Conservation (phyloP, 768 basidiomycete genomes). For the Agaricus blazei region DNA sequence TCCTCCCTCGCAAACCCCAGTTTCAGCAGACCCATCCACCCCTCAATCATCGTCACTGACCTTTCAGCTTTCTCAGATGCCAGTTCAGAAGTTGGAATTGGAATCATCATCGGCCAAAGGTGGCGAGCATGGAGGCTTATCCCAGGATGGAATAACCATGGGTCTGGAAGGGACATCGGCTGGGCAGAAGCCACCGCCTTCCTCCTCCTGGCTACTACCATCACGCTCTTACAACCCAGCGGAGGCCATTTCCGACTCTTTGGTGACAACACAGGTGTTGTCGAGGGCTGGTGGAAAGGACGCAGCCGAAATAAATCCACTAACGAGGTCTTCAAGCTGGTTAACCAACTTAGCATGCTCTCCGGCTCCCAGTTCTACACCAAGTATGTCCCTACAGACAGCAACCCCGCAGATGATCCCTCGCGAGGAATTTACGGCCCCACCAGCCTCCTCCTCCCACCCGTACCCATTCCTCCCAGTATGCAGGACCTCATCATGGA, state of each 20-base stretch:
- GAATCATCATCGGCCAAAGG: not conserved
- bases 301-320: slow-evolving; percentile 22
- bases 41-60: not conserved
- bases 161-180: slow-evolving; percentile 26
- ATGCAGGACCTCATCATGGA: slow-evolving; percentile 23
- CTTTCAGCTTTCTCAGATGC: too few relatives aligned
- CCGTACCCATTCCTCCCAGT: slow-evolving; percentile 20
- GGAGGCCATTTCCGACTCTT: slow-evolving; percentile 16
- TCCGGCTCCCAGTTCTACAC: slow-evolving; percentile 17
- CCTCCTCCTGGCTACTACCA: slow-evolving; percentile 25
- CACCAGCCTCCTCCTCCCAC: slow-evolving; percentile 22
- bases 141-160: slow-evolving; percentile 16
- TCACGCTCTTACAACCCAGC: not conserved
- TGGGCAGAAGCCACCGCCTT: slow-evolving; percentile 42
- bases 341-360: not conserved
- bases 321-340: slow-evolving; percentile 22
- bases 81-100: not conserved
- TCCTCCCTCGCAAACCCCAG: slow-evolving; percentile 5
- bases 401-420: slow-evolving; percentile 33
- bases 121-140: slow-evolving; percentile 17
- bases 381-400: slow-evolving; percentile 25
- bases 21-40: slow-evolving; percentile 17
- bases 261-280: slow-evolving; percentile 29
- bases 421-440: slow-evolving; percentile 28
- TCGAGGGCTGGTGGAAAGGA: slow-evolving; percentile 31